These are phyloP conservation scores for Peniophora sp. DNA, from an alignment of 1,284 basidiomycete genomes.

Conservation along the genomic window DNA sequence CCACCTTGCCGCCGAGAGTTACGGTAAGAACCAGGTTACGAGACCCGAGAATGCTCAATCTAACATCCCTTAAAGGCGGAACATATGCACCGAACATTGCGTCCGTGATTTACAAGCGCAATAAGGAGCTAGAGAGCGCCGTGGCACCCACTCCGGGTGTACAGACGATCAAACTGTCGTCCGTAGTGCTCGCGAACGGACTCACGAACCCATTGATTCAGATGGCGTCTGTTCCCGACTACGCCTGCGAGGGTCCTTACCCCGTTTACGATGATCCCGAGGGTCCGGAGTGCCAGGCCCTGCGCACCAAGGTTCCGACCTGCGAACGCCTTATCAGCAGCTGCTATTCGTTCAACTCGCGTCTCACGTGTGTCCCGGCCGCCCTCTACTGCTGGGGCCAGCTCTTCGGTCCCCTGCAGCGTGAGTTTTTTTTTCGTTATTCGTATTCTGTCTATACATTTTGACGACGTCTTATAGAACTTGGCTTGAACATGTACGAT, in stretches of 20 bases:
- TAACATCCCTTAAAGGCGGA: too few relatives aligned
- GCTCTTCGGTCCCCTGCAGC: slow-evolving; percentile 48
- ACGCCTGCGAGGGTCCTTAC: slow-evolving; percentile 72
- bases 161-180: slow-evolving; percentile 67
- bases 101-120: slow-evolving; percentile 67
- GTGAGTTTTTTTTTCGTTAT: too few relatives aligned
- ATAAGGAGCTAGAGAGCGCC: slow-evolving; percentile 38
- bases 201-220: slow-evolving; percentile 74
- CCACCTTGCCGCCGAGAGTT: slow-evolving; percentile 71
- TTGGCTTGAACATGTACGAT: slow-evolving; percentile 75
- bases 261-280: slow-evolving; percentile 63
- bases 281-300: slow-evolving; percentile 56
- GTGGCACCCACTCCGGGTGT: slow-evolving; percentile 32
- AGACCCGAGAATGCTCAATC: too few relatives aligned
- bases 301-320: slow-evolving; percentile 59
- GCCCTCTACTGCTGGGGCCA: slow-evolving; percentile 54
- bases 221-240: slow-evolving; percentile 73
- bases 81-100: slow-evolving; percentile 78
- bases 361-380: slow-evolving; percentile 56
- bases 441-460: neutral
- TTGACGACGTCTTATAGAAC: slow-evolving; percentile 30
- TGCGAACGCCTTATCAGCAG: slow-evolving; percentile 64
- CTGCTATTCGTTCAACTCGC: slow-evolving; percentile 54
- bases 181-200: slow-evolving; percentile 77
- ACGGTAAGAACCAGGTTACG: too few relatives aligned